phyloP scores from a whole-genome alignment of 2,329 filamentous ascomycete genomes.

The Fonsecaea multimorphosa region DNA sequence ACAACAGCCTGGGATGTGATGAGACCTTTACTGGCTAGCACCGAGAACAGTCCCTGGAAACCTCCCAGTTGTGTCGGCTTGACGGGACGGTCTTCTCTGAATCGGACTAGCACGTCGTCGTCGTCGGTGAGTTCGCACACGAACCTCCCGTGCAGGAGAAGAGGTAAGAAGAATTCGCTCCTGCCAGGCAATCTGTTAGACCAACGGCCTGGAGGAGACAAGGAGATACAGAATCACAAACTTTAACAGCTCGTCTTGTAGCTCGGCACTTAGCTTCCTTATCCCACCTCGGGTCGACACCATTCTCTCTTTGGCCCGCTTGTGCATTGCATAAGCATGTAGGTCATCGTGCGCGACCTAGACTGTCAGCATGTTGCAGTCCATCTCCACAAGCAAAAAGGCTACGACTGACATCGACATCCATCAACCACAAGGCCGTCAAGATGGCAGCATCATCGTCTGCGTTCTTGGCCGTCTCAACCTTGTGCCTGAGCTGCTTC shows the following conservation, averaged over 20 bases:
- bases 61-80: constrained; percentile 7
- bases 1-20: constrained; percentile 23
- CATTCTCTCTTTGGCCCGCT: constrained; percentile 31
- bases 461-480: constrained; percentile 19
- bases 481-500: constrained; percentile 29
- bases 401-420: constrained; percentile 24
- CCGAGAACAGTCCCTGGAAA: constrained; percentile 17
- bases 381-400: not conserved
- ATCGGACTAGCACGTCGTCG: constrained; percentile 27
- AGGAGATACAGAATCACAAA: not conserved
- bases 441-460: constrained; percentile 33
- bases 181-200: constrained; percentile 6
- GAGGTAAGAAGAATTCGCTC: constrained; percentile 32
- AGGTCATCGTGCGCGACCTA: constrained; percentile 28
- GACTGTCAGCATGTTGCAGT: not conserved
- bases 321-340: constrained; percentile 32
- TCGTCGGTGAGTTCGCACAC: constrained; percentile 24
- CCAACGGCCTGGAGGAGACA: not conserved
- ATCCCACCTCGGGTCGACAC: constrained; percentile 29
- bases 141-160: constrained; percentile 29
- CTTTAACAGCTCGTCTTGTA: constrained; percentile 33
- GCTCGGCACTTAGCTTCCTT: constrained; percentile 21
- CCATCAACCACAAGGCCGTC: constrained; percentile 33
- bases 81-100: constrained; percentile 28
- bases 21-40: constrained; percentile 21